Evolutionary conservation across 2,329 filamentous ascomycete genomes (phyloP).

Genomic region (Amphichorda felina): DNA sequence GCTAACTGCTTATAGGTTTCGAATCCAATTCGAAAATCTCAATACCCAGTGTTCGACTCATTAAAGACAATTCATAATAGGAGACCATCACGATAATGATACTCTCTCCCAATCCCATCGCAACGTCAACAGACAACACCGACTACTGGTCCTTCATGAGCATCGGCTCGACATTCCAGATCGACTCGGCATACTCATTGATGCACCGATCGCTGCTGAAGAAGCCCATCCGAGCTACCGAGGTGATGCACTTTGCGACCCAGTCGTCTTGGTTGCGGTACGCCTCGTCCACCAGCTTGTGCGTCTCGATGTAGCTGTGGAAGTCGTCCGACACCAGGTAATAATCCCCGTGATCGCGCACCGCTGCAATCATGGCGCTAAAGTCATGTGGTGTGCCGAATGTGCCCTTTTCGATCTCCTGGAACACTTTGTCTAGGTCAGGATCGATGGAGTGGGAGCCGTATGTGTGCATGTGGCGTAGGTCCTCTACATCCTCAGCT

Average conservation of each 20-base stretch:
- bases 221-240: slow-evolving; percentile 92
- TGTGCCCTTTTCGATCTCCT: slow-evolving; percentile 63
- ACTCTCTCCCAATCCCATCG: no score
- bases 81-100: no score
- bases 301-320: slow-evolving; percentile 85
- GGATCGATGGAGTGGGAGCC: slow-evolving; percentile 67
- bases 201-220: slow-evolving; percentile 94
- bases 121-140: no score
- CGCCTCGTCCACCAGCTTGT: slow-evolving; percentile 79
- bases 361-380: slow-evolving; percentile 69
- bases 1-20: no score
- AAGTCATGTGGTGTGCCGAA: slow-evolving; percentile 78
- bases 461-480: slow-evolving; percentile 84
- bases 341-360: slow-evolving; percentile 90
- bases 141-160: neutral
- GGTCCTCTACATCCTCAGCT: slow-evolving; percentile 90
- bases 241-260: slow-evolving; percentile 80
- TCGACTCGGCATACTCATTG: slow-evolving; percentile 90
- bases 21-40: no score
- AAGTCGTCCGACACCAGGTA: slow-evolving; percentile 98
- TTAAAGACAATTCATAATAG: no score
- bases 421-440: slow-evolving; percentile 70
- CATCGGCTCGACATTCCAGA: slow-evolving; percentile 92
- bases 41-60: no score
- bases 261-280: slow-evolving; percentile 90